phyloP scores from a whole-genome alignment of 2,329 filamentous ascomycete genomes.

The Acrocalymma vagum region DNA sequence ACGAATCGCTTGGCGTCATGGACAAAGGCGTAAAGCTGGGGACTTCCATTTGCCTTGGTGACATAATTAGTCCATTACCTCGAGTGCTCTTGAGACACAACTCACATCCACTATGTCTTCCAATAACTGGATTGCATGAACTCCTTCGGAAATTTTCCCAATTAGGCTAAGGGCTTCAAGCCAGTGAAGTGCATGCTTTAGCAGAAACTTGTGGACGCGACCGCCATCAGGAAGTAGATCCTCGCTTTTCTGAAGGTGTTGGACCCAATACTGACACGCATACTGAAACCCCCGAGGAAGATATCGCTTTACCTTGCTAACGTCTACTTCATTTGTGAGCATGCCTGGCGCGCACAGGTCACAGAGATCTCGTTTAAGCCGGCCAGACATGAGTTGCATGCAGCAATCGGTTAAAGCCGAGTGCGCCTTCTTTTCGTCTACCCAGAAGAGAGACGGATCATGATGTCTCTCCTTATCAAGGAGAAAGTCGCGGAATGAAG shows the following conservation, averaged over 20 bases:
- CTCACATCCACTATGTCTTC: too few relatives aligned
- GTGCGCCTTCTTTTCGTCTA: conserved; percentile 40
- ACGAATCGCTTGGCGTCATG: conserved; percentile 1
- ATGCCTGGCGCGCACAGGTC: conserved; percentile 33
- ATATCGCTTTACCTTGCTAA: neutral
- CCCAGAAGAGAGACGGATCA: too few relatives aligned
- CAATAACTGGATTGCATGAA: neutral
- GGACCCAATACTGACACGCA: conserved; percentile 41
- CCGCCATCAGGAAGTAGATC: conserved; percentile 21
- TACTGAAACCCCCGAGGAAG: conserved; percentile 32
- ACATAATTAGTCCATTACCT: neutral
- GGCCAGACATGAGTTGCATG: conserved; percentile 38
- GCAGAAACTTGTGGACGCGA: conserved; percentile 42
- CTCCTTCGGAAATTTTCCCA: conserved; percentile 4
- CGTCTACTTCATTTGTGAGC: neutral
- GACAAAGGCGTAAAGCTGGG: too few relatives aligned
- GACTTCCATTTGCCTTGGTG: too few relatives aligned
- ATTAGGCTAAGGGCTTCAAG: conserved; percentile 51
- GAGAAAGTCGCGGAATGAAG: conserved; percentile 5
- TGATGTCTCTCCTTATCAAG: neutral
- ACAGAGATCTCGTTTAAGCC: conserved; percentile 46
- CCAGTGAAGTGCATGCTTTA: conserved; percentile 51
- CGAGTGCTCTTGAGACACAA: conserved; percentile 40
- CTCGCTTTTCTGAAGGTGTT: conserved; percentile 14
- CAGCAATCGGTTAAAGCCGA: conserved; percentile 35